Conservation (phyloP, 345 rosid genomes). For the Boechera retrofracta region DNA sequence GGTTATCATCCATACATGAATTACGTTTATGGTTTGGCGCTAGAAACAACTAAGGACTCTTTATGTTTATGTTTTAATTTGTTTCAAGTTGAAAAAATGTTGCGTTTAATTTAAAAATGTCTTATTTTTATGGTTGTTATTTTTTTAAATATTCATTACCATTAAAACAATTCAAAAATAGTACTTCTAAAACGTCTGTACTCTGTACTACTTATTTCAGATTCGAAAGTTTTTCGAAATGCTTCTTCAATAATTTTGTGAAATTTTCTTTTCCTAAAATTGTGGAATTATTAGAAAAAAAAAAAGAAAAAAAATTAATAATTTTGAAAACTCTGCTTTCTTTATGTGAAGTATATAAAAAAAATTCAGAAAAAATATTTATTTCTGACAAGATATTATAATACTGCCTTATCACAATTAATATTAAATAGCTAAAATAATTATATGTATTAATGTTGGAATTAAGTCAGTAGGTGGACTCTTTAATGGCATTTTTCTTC, state of each 20-base stretch:
- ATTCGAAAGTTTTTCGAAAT: not conserved
- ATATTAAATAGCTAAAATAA: not conserved
- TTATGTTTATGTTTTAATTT: too few species aligned
- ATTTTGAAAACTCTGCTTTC: slow-evolving; percentile 6
- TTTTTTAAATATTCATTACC: not conserved
- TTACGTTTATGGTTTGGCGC: too few species aligned
- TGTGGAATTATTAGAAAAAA: not conserved
- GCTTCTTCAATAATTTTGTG: not conserved
- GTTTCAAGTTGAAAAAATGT: too few species aligned
- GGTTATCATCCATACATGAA: too few species aligned
- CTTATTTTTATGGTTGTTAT: not conserved
- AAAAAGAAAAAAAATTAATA: too few species aligned
- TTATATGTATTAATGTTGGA: slow-evolving; percentile 24
- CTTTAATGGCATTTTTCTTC: slow-evolving; percentile 24
- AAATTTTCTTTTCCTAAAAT: not conserved
- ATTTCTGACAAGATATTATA: not conserved
- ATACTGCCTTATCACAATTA: not conserved
- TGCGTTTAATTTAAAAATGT: not conserved
- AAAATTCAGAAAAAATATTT: too few species aligned
- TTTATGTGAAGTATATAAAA: not conserved
- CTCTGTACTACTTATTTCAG: not conserved
- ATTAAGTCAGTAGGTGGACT: slow-evolving; percentile 37
- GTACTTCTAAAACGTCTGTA: not conserved
- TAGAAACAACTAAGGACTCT: too few species aligned
- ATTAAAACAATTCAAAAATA: not conserved